Evolutionary conservation across 495 filamentous ascomycete genomes (phyloP), one percentile per base, ranked within the genome.

Genomic region (Aspergillus asperescens): DNA sequence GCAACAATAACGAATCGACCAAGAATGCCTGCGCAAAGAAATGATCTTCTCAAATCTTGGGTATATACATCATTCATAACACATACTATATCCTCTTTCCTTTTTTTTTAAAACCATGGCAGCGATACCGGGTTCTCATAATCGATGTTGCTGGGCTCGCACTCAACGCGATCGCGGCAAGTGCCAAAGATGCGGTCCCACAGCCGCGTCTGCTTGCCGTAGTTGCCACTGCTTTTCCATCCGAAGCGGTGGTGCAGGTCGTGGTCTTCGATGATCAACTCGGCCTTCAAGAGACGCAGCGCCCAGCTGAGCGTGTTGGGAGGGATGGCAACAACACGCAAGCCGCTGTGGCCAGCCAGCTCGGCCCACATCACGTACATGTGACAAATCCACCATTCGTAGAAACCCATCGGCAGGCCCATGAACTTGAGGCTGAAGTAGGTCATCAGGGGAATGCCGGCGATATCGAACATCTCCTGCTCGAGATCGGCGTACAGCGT

Each of bases 341-440:
- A 29, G 0, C 71, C 71, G 32, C 64, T 68, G 29, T 74, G 71
- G 0, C 71, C 71, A 16, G 69, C 64, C 0, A 74, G 65, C 45
- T 74, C 71, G 1, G 69, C 65, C 50, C 71, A 72, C 0, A 64
- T 66, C 8, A 74, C 62, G n/a, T 74, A 74, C 46, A 67, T 51
- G 15, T 74, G 69, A 32, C 71, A 74, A 9, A 74, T 51, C 69
- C 69, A 74, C 71, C 71, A 74, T 48, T 74, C 71, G 32, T 74
- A 74, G 50, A 72, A 74, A 0, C 69, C 71, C 61, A 74, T 62
- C 5, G 69, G 69, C 34, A 74, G 48, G 3, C 71, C 71, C 52
- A 71, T 46, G 0, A 63, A 39, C 9, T 57, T 55, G 1, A 74
- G 32, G 15, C 51, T 68, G 22, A 66, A 48, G 43, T 68, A 74